Evolutionary conservation across 2,329 filamentous ascomycete genomes (phyloP).

Genomic region (Alternaria arbusti): DNA sequence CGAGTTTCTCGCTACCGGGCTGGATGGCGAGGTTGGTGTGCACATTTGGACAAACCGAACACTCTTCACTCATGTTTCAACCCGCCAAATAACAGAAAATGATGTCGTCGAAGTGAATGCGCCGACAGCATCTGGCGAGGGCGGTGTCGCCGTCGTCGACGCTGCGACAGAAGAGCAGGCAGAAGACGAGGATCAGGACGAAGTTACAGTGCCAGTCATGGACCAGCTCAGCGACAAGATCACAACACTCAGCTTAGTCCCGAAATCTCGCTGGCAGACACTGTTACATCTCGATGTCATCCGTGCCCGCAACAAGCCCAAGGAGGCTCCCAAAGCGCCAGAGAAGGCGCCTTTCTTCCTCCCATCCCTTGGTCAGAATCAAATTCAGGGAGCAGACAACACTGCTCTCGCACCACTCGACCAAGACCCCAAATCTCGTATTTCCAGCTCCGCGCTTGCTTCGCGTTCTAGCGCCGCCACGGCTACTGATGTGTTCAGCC

Average conservation of each 20-base stretch:
- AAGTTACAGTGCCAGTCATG: constrained; percentile 56
- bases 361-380: constrained; percentile 64
- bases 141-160: constrained; percentile 75
- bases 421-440: constrained; percentile 37
- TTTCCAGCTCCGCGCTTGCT: constrained; percentile 41
- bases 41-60: constrained; percentile 95
- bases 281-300: constrained; percentile 91
- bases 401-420: constrained; percentile 16
- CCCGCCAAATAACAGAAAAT: constrained; percentile 80
- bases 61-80: constrained; percentile 87
- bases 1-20: constrained; percentile 91
- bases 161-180: constrained; percentile 70
- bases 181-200: constrained; percentile 52
- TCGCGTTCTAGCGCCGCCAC: constrained; percentile 38
- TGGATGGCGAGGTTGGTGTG: constrained; percentile 83
- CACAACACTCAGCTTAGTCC: constrained; percentile 87
- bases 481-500: constrained; percentile 53
- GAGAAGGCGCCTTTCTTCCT: constrained; percentile 97
- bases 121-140: constrained; percentile 83
- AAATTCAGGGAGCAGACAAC: constrained; percentile 18
- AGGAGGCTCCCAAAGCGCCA: constrained; percentile 86
- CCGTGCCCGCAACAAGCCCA: constrained; percentile 89
- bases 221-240: constrained; percentile 85
- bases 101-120: constrained; percentile 70
- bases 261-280: constrained; percentile 92